Base-by-base conservation (phyloP, 2,329 filamentous ascomycete genomes). In the Westerdykella sp. region DNA sequence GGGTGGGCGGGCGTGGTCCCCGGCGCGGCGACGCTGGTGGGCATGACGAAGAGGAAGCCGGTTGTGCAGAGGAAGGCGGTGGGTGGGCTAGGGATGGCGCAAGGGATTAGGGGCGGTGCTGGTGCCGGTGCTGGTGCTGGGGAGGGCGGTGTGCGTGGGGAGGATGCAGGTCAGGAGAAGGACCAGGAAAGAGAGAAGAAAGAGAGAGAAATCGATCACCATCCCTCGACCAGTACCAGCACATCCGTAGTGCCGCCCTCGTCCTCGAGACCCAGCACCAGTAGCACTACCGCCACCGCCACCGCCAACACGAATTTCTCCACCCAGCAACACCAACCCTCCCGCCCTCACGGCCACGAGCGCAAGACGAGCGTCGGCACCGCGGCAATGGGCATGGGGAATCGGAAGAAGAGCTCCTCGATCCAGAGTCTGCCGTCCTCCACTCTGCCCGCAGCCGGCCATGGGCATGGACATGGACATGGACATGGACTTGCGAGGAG, bases 11-110 rank as follows among this genome's bases (percentile, higher is more conserved):
- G 77, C 75, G 38, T 71, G 76, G 13, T 77, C 73, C 45, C 73
- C 73, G 22, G 72, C 30, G 57, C 63, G 9, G 55, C 59, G 1
- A 56, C 60, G 5, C 52, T 65, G 36, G 60, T 55, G 6, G 65
- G 58, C 38, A 49, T 82, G 1, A 78, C 82, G 3, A 83, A 79
- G 59, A 74, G 84, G n/a, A 87, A 84, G 55, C 75, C 80, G 2
- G 67, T 84, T 7, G 68, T 76, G 6, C 32, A 14, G n/a, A 35
- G 25, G 25, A 28, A 28, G 25, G 25, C 25, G 25, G 25, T 28
- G 25, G 25, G 25, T n/a, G 25, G 11, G 25, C 9, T 7, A 28
- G 25, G 25, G 25, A 3, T 7, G 16, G 16, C 4, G 32, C 32
- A 35, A 3, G 18, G 32, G n/a, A 13, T 13, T 11, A 3, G 32